phyloP scores from a whole-genome alignment of 2,329 filamentous ascomycete species.

The Hypoxylon sp. region DNA sequence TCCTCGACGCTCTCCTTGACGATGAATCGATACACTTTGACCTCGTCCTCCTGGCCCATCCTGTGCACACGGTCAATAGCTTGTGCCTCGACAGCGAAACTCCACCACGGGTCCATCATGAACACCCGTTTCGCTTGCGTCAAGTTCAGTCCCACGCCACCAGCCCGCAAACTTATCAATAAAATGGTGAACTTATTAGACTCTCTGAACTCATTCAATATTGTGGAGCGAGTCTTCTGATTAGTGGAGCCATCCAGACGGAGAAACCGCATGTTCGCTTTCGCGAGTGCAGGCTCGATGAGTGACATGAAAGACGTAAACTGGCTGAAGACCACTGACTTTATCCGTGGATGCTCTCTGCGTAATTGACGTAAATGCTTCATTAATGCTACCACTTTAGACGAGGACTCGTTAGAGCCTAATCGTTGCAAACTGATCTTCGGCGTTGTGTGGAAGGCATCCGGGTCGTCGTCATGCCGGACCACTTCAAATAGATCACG shows the following conservation, averaged over 20 bases:
- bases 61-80: constrained; percentile 97
- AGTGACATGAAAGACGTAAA: constrained; percentile 97
- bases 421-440: constrained; percentile 74
- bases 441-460: constrained; percentile 61
- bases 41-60: constrained; percentile 92
- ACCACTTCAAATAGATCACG: constrained; percentile 95
- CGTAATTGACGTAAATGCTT: constrained; percentile 79
- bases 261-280: constrained; percentile 82
- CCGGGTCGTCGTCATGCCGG: constrained; percentile 76
- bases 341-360: constrained; percentile 76
- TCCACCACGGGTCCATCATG: constrained; percentile 99
- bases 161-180: constrained; percentile 87
- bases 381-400: constrained; percentile 88
- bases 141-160: constrained; percentile 93
- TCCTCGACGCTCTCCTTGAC: constrained; percentile 93
- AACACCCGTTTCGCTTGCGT: constrained; percentile 91
- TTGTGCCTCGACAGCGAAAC: constrained; percentile 95
- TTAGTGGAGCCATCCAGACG: constrained; percentile 92
- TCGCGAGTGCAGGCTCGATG: constrained; percentile 83
- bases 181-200: constrained; percentile 77
- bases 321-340: constrained; percentile 95
- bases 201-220: constrained; percentile 80
- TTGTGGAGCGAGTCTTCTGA: constrained; percentile 85
- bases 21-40: constrained; percentile 89
- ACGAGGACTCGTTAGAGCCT: constrained; percentile 78